Evolutionary conservation across 805 yeast genomes (phyloP).

Genomic region (Kazachstania viticola): DNA sequence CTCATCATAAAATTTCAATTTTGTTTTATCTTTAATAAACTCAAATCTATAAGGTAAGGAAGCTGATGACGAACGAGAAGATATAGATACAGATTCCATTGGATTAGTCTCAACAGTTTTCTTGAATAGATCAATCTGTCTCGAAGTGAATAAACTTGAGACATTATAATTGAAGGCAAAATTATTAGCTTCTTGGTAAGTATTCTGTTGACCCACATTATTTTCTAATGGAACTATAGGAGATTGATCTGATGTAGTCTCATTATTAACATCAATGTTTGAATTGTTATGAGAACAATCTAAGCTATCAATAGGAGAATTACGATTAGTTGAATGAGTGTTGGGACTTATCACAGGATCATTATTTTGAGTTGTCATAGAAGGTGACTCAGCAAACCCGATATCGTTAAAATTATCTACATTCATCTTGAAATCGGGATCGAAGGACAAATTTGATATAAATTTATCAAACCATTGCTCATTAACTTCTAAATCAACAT

Average conservation of each 20-base stretch:
- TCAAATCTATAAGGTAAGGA: no score
- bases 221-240: no score
- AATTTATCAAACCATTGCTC: constrained; percentile 4
- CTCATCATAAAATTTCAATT: constrained; percentile 22
- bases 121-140: constrained; percentile 57
- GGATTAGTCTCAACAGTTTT: constrained; percentile 19
- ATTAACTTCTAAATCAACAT: constrained; percentile 1
- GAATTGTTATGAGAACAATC: not conserved
- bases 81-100: not conserved
- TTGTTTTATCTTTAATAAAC: not conserved
- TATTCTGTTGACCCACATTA: no score
- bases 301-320: not conserved
- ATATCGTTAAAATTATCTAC: constrained; percentile 41
- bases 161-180: constrained; percentile 30
- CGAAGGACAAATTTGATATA: constrained; percentile 25
- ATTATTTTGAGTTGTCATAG: not conserved
- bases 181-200: not conserved
- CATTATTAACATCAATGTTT: not conserved
- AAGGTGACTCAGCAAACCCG: constrained; percentile 33
- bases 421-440: no score
- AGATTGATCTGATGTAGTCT: not conserved
- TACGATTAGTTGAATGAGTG: not conserved
- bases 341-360: not conserved
- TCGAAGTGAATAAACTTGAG: constrained; percentile 47
- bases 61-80: not conserved